Evolutionary conservation across 768 basidiomycete genomes (phyloP).

Genomic region (Kwoniella bestiolae): DNA sequence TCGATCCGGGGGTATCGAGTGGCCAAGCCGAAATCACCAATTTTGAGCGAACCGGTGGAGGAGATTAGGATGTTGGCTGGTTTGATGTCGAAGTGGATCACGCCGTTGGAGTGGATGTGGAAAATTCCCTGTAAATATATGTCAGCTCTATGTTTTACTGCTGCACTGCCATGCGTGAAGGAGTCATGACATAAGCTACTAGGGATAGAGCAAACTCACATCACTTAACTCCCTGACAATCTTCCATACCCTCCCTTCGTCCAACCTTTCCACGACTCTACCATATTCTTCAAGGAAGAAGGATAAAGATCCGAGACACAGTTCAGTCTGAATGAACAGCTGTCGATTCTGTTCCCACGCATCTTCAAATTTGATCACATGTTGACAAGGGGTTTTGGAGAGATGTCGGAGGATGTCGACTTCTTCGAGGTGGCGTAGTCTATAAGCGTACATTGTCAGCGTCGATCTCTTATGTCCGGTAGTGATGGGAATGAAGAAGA

Average conservation of each 20-base stretch:
- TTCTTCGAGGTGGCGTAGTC: constrained; percentile 84
- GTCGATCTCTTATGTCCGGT: too few relatives aligned
- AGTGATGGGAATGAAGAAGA: too few relatives aligned
- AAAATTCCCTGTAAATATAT: constrained; percentile 69
- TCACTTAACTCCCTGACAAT: constrained; percentile 86
- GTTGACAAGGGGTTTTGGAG: constrained; percentile 59
- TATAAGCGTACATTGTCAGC: constrained; percentile 8
- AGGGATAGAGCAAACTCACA: constrained; percentile 63
- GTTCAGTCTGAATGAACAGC: constrained; percentile 90
- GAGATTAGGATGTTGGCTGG: constrained; percentile 96
- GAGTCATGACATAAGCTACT: too few relatives aligned
- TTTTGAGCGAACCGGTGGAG: constrained; percentile 84
- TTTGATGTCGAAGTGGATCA: constrained; percentile 96
- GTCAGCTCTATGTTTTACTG: neutral
- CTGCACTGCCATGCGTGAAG: too few relatives aligned
- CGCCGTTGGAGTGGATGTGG: constrained; percentile 85
- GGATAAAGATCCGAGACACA: constrained; percentile 91
- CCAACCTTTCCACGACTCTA: constrained; percentile 70
- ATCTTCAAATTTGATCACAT: constrained; percentile 85
- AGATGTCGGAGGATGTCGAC: constrained; percentile 88
- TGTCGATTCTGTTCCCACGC: constrained; percentile 95
- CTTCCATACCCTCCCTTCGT: constrained; percentile 97
- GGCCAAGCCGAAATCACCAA: constrained; percentile 98
- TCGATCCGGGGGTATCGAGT: constrained; percentile 79
- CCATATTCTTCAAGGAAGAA: constrained; percentile 93